Base-by-base conservation (phyloP, 768 basidiomycete genomes). In the Leucosporidium creatinivorum region DNA sequence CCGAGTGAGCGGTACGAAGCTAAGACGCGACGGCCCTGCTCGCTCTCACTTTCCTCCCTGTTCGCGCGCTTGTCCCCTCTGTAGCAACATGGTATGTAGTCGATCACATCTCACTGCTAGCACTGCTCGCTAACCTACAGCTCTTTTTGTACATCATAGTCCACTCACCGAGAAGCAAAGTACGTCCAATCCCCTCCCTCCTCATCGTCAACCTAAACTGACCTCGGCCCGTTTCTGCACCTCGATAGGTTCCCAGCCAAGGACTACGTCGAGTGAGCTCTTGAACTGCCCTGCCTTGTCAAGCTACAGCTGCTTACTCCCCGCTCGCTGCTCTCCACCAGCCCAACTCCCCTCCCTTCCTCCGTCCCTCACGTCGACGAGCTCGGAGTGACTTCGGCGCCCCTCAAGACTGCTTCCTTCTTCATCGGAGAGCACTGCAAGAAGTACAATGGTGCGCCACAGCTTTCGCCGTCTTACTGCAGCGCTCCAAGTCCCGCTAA, bases 341-440 rank as follows among this genome's bases (percentile, higher is more conserved):
- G 72, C 66, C 78, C 79, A 9, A 78, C 78, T 33, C 79, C 79
- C 21, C 73, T 81, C 58, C 80, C 79, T 19, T 74, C 78, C 7
- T 69, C 72, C 21, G 74, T 87, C 28, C 92, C 93, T 44, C 86
- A 85, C 76, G 90, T 97, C 48, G 82, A 85, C 68, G 96, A 99
- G 79, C 79, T 99, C 55, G 94, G 93, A 51, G 83, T 81, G 54
- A 91, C 91, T 1, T 93, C 91, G 72, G 96, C 87, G 67, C 96
- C 94, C 2, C 81, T 98, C 76, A 97, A 98, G 82, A 90, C 89
- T 73, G 92, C 94, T 1, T 88, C 91, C 12, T 98, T 97, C 85
- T 97, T 97, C 81, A 86, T 99, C 77, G 96, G 92, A 33, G 87
- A 89, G 48, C 85, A 91, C 78, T 99, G 94, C 85, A 91, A 91